phyloP scores from a whole-genome alignment of 2,329 filamentous ascomycete species.

The Exophiala viscosa region DNA sequence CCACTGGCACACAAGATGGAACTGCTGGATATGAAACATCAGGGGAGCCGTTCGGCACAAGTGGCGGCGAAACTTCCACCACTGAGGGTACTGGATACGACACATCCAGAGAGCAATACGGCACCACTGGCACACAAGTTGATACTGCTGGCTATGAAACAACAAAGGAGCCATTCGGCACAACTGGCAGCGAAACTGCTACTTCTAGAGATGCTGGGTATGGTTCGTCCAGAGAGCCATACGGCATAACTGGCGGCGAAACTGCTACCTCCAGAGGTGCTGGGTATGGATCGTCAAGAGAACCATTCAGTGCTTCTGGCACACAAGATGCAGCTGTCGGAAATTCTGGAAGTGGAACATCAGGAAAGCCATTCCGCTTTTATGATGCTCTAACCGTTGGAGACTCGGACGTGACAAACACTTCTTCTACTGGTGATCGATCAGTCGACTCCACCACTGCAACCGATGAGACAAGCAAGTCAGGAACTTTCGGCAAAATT shows the following conservation, averaged over 20 bases:
- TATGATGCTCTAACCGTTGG: conserved; percentile 6
- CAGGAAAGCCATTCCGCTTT: not conserved
- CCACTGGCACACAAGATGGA: not conserved
- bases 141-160: not conserved
- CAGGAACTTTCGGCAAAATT: conserved; percentile 19
- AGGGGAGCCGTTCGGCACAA: not conserved
- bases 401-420: conserved; percentile 12
- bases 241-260: not conserved
- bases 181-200: not conserved
- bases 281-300: not conserved
- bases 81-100: not conserved
- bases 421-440: conserved; percentile 7
- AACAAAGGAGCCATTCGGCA: not conserved
- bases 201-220: not conserved
- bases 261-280: not conserved
- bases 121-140: not conserved
- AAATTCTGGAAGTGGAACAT: not conserved
- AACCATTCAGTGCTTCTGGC: not conserved
- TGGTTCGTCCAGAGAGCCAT: not conserved
- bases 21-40: not conserved
- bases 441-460: not conserved
- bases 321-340: not conserved
- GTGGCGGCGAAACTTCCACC: not conserved
- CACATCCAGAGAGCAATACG: not conserved
- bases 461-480: conserved; percentile 1